phyloP scores from a whole-genome alignment of 805 yeast species.

The Priceomyces haplophilus region DNA sequence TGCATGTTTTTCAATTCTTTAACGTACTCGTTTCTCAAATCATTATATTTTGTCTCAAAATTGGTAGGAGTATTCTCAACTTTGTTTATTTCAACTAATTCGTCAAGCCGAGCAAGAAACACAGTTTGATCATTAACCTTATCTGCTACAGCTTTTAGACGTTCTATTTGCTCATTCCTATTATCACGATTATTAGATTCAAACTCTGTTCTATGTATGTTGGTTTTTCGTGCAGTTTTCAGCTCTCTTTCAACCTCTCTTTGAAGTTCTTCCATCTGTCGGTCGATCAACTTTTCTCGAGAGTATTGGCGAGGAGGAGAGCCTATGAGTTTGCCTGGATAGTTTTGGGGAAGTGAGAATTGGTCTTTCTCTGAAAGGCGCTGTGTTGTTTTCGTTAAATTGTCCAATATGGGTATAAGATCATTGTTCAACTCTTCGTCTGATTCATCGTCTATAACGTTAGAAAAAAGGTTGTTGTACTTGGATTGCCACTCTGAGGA shows the following conservation, averaged over 20 bases:
- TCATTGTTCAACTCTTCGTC: slow-evolving; percentile 11
- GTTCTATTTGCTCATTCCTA: slow-evolving; percentile 1
- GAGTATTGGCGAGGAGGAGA: not conserved
- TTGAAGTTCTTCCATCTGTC: slow-evolving; percentile 6
- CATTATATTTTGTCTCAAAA: slow-evolving; percentile 15
- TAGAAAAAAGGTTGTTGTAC: slow-evolving; percentile 5
- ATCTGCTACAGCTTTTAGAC: slow-evolving; percentile 5
- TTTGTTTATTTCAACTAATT: slow-evolving; percentile 16
- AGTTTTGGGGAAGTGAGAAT: slow-evolving; percentile 15
- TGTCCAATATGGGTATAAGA: slow-evolving; percentile 6
- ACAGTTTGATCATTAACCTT: slow-evolving; percentile 14
- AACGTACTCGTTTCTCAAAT: slow-evolving; percentile 25
- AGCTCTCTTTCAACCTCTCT: slow-evolving; percentile 10
- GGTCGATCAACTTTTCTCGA: slow-evolving; percentile 1
- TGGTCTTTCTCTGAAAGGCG: slow-evolving; percentile 5
- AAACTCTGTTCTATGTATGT: slow-evolving; percentile 7
- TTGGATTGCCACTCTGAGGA: not conserved
- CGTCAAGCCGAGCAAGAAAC: slow-evolving; percentile 21
- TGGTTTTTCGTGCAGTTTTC: slow-evolving; percentile 8
- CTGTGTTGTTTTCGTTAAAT: slow-evolving; percentile 4
- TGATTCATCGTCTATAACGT: slow-evolving; percentile 8
- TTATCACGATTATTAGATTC: slow-evolving; percentile 3
- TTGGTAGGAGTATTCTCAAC: slow-evolving; percentile 11
- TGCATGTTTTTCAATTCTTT: slow-evolving; percentile 26
- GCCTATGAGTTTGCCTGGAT: slow-evolving; percentile 19